These are phyloP conservation scores for Nidularia sp. DNA, from an alignment of 768 basidiomycete genomes.

Conservation along the genomic window DNA sequence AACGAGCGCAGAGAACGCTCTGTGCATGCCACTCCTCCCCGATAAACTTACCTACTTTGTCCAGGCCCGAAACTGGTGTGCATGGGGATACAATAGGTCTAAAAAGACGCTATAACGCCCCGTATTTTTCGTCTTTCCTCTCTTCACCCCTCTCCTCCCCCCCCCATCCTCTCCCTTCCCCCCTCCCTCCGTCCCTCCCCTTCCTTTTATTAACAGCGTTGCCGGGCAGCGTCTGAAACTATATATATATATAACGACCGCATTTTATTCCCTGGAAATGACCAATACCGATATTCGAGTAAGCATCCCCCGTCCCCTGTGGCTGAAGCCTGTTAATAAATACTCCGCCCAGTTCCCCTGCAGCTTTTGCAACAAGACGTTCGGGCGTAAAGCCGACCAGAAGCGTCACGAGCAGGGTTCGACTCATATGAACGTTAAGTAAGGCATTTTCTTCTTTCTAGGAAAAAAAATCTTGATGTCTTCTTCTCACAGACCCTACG, in stretches of 20 bases:
- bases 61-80: constrained; percentile 11
- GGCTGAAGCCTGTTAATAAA: too few species aligned
- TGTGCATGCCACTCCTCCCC: not conserved
- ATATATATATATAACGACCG: constrained; percentile 11
- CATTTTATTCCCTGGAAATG: constrained; percentile 2
- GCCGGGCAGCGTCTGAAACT: constrained; percentile 40
- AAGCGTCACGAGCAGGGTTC: constrained; percentile 41
- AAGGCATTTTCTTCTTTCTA: constrained; percentile 9
- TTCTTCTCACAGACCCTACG: constrained; percentile 36
- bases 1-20: too few species aligned
- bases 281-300: constrained; percentile 3
- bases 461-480: not conserved
- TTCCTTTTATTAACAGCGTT: constrained; percentile 19
- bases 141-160: constrained; percentile 12
- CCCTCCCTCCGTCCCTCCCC: constrained; percentile 9
- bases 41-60: constrained; percentile 8
- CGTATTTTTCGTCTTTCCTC: constrained; percentile 4
- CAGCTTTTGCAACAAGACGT: constrained; percentile 41
- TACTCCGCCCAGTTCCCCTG: constrained; percentile 29
- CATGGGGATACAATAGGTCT: constrained; percentile 7
- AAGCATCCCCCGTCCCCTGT: not conserved
- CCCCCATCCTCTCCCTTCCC: constrained; percentile 9
- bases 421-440: constrained; percentile 51
- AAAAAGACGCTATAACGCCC: constrained; percentile 11
- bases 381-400: constrained; percentile 57